Conservation (phyloP, 2,329 filamentous ascomycete species). For the Ophiosphaerella narmari region DNA sequence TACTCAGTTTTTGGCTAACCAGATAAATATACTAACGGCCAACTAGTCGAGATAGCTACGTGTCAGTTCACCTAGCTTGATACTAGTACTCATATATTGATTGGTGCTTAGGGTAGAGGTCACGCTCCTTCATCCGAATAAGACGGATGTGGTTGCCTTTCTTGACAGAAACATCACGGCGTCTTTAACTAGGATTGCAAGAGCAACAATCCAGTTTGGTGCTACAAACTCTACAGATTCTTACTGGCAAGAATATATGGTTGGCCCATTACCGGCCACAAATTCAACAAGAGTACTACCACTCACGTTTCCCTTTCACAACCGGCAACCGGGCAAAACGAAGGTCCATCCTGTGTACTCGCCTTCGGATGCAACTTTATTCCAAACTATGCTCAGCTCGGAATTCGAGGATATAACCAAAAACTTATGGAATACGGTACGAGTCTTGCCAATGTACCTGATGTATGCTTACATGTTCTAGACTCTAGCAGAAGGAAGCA, state of each 20-base stretch:
- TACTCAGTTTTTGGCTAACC: neutral
- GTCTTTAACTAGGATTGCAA: conserved; percentile 22
- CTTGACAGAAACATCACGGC: conserved; percentile 12
- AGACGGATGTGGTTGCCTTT: conserved; percentile 22
- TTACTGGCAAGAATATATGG: conserved; percentile 51
- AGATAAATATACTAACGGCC: neutral
- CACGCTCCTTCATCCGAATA: conserved; percentile 23
- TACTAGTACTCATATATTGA: neutral
- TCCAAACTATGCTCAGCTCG: conserved; percentile 9
- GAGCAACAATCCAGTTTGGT: conserved; percentile 22
- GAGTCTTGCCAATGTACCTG: neutral
- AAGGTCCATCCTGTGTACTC: conserved; percentile 11
- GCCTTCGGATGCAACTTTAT: conserved; percentile 9
- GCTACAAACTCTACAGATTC: conserved; percentile 35
- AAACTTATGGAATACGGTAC: conserved; percentile 29
- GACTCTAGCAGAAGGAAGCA: conserved; percentile 19
- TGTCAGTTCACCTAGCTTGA: conserved; percentile 5
- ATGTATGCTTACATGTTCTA: neutral
- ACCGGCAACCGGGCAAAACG: conserved; percentile 18
- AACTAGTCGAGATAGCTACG: conserved; percentile 13
- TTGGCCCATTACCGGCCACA: conserved; percentile 56
- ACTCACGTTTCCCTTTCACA: conserved; percentile 28
- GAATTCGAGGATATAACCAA: conserved; percentile 27
- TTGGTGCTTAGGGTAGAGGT: conserved; percentile 8
- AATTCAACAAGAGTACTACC: conserved; percentile 41